Base-by-base conservation (phyloP, 768 basidiomycete species). In the Cyclocybe aegerita region DNA sequence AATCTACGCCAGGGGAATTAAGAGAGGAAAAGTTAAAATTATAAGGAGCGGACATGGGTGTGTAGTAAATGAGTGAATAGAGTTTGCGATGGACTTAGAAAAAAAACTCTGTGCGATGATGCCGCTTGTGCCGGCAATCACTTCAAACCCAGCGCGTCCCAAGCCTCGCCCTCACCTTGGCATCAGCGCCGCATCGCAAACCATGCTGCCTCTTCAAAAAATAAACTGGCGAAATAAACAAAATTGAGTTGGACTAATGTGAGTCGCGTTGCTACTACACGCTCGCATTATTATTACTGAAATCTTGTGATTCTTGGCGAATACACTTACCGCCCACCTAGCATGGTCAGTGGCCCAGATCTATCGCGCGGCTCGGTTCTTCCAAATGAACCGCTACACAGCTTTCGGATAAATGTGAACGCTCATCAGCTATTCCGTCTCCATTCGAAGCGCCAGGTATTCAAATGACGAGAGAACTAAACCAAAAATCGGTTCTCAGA, bases 401-500 rank as follows among this genome's bases (percentile, higher is more conserved):
- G 50, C 50, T 12, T 72, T 65, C 69, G 1, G 36, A 43, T 7
- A 44, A 60, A 35, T 57, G 71, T n/a, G 39, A 39, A 2, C 15
- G 48, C 9, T 12, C 71, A 15, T 36, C 48, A 1, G 9, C 43
- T 3, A 37, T 35, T n/a, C 35, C 35, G 10, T 15, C 60, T 16
- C 58, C 61, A 0, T 45, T 64, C 31, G 69, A 71, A 2, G 61
- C 59, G 29, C 62, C 61, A 16, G 70, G 66, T 2, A 54, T 74
- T 12, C 38, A 57, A 12, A 60, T 75, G 11, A 70, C 67, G 11
- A 64, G 63, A 9, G 14, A 53, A 2, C 69, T 54, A 48, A 55
- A 62, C 15, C 35, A 73, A 6, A 53, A 62, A 7, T 35, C 38
- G 1, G 62, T 74, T 16, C 57, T 70, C 7, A 69, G 70, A 76